A percentile compares a stretch with the other conserved stretches of the same genome.
These are phyloP conservation scores for Oryza meyeriana DNA, from an alignment of 176 grass and related monocot genomes.

Conservation along the genomic window DNA sequence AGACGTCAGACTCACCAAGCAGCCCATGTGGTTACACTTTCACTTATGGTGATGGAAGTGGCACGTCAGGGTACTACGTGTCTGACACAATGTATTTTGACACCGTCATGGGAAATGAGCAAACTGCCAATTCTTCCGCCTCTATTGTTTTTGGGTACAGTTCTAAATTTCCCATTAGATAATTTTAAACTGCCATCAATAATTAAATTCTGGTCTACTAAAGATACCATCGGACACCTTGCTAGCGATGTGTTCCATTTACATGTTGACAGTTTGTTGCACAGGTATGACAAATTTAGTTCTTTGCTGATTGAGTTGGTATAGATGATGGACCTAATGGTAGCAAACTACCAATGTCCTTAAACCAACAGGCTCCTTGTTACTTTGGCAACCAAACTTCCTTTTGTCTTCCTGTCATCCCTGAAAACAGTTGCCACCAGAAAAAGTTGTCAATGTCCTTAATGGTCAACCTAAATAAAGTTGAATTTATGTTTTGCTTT, in stretches of 20 bases:
- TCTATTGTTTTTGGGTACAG: constrained; percentile 88
- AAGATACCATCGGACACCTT: constrained; percentile 8
- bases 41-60: constrained; percentile 93
- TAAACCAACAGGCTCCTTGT: constrained; percentile 20
- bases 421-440: neutral
- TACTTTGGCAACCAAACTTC: constrained; percentile 1
- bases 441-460: neutral
- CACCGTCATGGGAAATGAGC: constrained; percentile 60
- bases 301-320: constrained; percentile 31
- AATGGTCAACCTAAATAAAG: neutral
- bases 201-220: neutral
- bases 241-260: constrained; percentile 21
- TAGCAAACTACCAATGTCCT: constrained; percentile 12
- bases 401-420: neutral
- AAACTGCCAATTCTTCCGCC: constrained; percentile 81
- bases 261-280: constrained; percentile 20
- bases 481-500: constrained; percentile 7
- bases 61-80: constrained; percentile 91
- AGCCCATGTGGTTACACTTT: constrained; percentile 77
- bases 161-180: constrained; percentile 14
- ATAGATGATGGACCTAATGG: constrained; percentile 10
- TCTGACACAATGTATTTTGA: constrained; percentile 79
- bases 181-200: neutral
- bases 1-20: constrained; percentile 37
- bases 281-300: constrained; percentile 8